Conservation (phyloP, 179 eudicot species). For the Patellifolia procumbens region DNA sequence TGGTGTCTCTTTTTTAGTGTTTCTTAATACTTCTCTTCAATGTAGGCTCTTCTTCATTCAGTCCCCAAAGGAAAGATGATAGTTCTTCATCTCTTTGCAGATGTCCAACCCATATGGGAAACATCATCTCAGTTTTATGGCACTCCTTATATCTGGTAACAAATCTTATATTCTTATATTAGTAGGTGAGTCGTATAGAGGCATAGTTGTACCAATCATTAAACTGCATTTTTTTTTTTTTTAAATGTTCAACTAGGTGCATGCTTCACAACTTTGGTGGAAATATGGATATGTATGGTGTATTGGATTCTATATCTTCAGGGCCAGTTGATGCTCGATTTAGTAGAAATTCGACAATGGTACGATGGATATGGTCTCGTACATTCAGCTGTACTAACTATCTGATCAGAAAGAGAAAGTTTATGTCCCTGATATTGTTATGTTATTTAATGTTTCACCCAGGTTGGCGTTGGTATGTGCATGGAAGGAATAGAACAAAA, state of each 20-base stretch:
- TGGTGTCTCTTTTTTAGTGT: conserved; percentile 6
- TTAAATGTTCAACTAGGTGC: conserved; percentile 65
- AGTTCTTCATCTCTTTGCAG: conserved; percentile 99
- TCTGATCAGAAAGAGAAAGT: not conserved
- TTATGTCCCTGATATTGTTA: not conserved
- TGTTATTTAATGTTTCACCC: conserved; percentile 20
- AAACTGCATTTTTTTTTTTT: conserved; percentile 1
- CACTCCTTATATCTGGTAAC: conserved; percentile 92
- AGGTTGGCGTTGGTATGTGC: conserved; percentile 99
- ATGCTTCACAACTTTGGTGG: conserved; percentile 99
- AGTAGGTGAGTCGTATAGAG: conserved; percentile 9
- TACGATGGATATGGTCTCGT: conserved; percentile 29
- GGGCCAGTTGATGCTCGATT: conserved; percentile 89
- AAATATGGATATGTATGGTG: conserved; percentile 98
- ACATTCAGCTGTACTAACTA: conserved; percentile 11
- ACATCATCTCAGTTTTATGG: conserved; percentile 88
- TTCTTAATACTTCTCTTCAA: not conserved
- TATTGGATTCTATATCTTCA: conserved; percentile 80
- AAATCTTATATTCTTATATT: not conserved
- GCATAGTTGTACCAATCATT: too few species aligned
- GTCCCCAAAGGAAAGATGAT: conserved; percentile 99
- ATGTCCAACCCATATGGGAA: conserved; percentile 89
- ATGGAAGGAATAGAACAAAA: conserved; percentile 99
- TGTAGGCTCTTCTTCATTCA: conserved; percentile 91
- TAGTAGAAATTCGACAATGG: conserved; percentile 93